A percentile compares a stretch with the other conserved stretches of the same genome.
These are phyloP conservation scores for Spizellomyces punctatus DNA, from an alignment of 192 early-diverging fungal species.

Conservation along the genomic window DNA sequence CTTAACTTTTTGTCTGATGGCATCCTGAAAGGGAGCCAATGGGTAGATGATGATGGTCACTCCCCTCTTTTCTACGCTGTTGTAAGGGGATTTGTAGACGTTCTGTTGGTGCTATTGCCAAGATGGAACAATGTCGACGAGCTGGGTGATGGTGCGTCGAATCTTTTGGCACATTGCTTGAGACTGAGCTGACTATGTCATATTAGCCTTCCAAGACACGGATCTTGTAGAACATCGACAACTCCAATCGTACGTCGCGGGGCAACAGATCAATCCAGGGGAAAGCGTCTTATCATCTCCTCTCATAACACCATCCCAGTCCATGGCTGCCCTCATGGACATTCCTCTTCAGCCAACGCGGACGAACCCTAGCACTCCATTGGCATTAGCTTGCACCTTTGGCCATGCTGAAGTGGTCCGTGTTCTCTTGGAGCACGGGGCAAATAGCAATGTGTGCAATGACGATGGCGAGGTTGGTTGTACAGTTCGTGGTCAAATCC, in stretches of 20 bases:
- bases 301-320: background rate
- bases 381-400: constrained; percentile 35
- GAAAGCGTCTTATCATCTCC: background rate
- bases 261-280: constrained; percentile 10
- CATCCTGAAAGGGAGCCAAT: constrained; percentile 44
- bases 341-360: background rate
- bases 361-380: constrained; percentile 2
- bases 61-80: constrained; percentile 68
- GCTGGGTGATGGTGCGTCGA: constrained; percentile 19
- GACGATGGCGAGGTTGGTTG: constrained; percentile 31
- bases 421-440: constrained; percentile 55
- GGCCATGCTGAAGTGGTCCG: constrained; percentile 51
- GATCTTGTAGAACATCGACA: background rate
- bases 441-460: constrained; percentile 49
- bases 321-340: constrained; percentile 12
- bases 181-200: background rate
- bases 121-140: constrained; percentile 19
- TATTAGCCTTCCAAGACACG: background rate
- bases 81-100: constrained; percentile 35
- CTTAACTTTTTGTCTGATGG: constrained; percentile 46
- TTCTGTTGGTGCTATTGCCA: constrained; percentile 13
- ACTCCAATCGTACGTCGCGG: background rate
- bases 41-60: constrained; percentile 71
- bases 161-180: background rate
- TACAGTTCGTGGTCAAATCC: no score